Base-by-base conservation (phyloP, 495 filamentous ascomycete genomes). In the Hyphodiscus hymeniophilus region DNA sequence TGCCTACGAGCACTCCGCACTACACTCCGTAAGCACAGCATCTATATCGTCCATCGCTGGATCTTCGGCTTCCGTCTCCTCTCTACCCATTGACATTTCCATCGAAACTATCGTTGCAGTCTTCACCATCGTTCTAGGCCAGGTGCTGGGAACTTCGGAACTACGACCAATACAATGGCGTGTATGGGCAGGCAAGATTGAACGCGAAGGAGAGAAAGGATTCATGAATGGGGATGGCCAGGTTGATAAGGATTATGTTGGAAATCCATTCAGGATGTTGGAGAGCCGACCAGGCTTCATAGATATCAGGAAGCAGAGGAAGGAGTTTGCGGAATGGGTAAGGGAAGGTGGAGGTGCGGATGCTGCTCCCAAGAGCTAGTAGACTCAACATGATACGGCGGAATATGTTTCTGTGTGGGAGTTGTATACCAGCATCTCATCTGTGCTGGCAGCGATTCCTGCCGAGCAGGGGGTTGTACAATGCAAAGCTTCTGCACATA, bases 161-260 rank as follows among this genome's bases (percentile, higher is more conserved):
- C 61, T 88, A 56, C 78, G 85, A 63, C 85, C 86, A 1, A 82
- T 91, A 49, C 80, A 79, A 63, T 89, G 85, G 84, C 76, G 79
- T 18, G 80, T 83, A 49, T 94, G 87, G 87, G 85, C 85, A 21
- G 85, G 86, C 39, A 76, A 86, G 65, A 80, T 88, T 50, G 87
- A 94, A 67, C 74, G 73, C 47, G 82, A 89, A 75, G 72, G 82
- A 69, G 72, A 72, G 74, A 60, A 70, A 44, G 79, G 81, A 2
- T 90, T 89, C 57, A 71, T 78, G 61, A 78, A 84, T 69, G 79
- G 77, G 51, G 74, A 79, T 63, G 86, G 87, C 52, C 56, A 65
- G 43, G 63, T 67, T 12, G 69, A 71, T 40, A 72, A 69, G 61
- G 67, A 74, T 26, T 71, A 62, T 40, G 51, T 75, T 15, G 70